These are phyloP conservation scores for Turnera subulata DNA, from an alignment of 345 rosid genomes.

Conservation along the genomic window DNA sequence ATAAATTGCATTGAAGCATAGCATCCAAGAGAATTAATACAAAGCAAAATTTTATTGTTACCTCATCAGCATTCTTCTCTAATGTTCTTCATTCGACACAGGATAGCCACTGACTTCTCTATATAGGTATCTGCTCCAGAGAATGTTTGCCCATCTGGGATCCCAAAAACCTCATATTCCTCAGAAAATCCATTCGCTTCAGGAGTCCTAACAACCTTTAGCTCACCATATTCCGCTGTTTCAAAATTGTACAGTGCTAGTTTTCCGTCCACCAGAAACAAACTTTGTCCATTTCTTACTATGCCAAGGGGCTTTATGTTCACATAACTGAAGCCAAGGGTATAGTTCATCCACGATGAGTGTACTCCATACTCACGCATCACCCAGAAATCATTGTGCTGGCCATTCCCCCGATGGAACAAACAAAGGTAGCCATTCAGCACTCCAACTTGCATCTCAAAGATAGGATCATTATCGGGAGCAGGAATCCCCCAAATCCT, in stretches of 20 bases:
- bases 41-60: too few relatives aligned
- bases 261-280: constrained; percentile 37
- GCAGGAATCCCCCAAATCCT: not conserved
- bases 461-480: not conserved
- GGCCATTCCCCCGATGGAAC: not conserved
- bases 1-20: too few relatives aligned
- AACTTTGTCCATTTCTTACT: constrained; percentile 24
- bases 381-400: constrained; percentile 14
- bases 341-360: constrained; percentile 30
- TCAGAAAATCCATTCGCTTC: too few relatives aligned
- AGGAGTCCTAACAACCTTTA: too few relatives aligned
- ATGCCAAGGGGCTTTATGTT: constrained; percentile 42
- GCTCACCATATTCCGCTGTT: constrained; percentile 17
- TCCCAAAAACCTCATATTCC: constrained; percentile 28
- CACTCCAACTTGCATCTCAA: not conserved
- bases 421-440: constrained; percentile 6
- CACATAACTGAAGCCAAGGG: constrained; percentile 23
- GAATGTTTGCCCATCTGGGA: constrained; percentile 25
- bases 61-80: too few relatives aligned
- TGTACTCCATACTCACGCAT: not conserved
- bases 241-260: constrained; percentile 33
- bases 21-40: too few relatives aligned
- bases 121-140: constrained; percentile 41
- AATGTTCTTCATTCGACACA: too few relatives aligned
- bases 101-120: too few relatives aligned